Conservation (phyloP, 2,329 filamentous ascomycete species). For the Acrocalymma vagum region DNA sequence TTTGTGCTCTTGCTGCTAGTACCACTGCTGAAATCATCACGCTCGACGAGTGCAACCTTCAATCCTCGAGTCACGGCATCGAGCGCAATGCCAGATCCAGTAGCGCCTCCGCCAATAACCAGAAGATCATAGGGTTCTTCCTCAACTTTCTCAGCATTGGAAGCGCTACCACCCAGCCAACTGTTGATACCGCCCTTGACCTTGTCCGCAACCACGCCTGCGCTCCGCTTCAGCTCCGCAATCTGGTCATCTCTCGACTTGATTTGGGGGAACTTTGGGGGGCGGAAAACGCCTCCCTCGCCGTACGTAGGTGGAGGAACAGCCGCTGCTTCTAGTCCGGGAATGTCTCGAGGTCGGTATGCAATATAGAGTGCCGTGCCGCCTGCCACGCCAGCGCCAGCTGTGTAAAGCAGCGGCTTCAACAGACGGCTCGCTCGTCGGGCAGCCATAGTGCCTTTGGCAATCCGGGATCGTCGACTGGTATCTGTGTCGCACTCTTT, state of each 20-base stretch:
- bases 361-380: constrained; percentile 67
- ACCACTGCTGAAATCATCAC: constrained; percentile 83
- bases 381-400: constrained; percentile 62
- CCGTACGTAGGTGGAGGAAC: constrained; percentile 76
- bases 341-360: constrained; percentile 76
- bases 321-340: constrained; percentile 71
- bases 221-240: constrained; percentile 63
- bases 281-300: constrained; percentile 71
- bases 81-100: constrained; percentile 80
- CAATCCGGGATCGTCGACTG: background rate
- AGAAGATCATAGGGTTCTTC: constrained; percentile 76
- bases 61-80: constrained; percentile 82
- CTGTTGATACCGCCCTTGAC: constrained; percentile 50
- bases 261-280: constrained; percentile 71
- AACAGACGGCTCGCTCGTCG: constrained; percentile 57
- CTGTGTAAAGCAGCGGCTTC: constrained; percentile 67
- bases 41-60: constrained; percentile 81
- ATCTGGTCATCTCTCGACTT: constrained; percentile 72
- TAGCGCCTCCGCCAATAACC: constrained; percentile 81
- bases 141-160: constrained; percentile 37
- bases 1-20: constrained; percentile 90
- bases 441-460: constrained; percentile 38
- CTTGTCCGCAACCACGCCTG: constrained; percentile 51
- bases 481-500: background rate
- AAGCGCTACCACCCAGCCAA: constrained; percentile 44